A percentile compares a stretch with the other conserved stretches of the same genome.
These are phyloP conservation scores for Telfairia occidentalis DNA, from an alignment of 331 rosid species.

Conservation along the genomic window DNA sequence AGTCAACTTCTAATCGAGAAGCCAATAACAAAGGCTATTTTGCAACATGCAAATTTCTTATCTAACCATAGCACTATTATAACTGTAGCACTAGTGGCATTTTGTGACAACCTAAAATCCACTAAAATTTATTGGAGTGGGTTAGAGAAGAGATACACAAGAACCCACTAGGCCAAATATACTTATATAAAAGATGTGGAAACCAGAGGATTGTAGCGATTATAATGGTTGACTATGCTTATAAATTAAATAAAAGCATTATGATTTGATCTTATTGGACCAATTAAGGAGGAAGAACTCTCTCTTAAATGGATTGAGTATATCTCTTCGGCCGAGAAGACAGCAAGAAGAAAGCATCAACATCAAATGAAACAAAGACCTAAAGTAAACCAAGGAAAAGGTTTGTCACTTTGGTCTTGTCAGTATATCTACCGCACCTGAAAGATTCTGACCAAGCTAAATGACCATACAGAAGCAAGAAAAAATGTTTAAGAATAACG, in stretches of 20 bases:
- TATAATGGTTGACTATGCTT: neutral
- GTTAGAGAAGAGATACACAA: conserved; percentile 12
- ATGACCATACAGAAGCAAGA: neutral
- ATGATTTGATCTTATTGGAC: neutral
- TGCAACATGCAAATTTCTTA: neutral
- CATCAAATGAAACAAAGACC: neutral
- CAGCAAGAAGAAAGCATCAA: neutral
- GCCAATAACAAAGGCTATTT: neutral
- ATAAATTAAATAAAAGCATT: neutral
- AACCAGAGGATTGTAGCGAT: neutral
- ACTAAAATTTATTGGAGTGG: conserved; percentile 21
- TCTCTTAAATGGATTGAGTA: neutral
- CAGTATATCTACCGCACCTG: neutral
- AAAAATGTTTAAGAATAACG: neutral
- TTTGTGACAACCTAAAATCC: conserved; percentile 17
- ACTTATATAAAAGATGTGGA: neutral
- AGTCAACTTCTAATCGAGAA: neutral
- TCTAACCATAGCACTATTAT: conserved; percentile 1
- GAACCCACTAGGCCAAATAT: conserved; percentile 16
- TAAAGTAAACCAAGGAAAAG: neutral
- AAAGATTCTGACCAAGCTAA: neutral
- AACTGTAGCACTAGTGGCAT: neutral
- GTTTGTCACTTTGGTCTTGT: neutral
- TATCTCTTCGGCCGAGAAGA: neutral
- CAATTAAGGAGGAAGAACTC: neutral